Evolutionary conservation across 495 filamentous ascomycete species (phyloP).

Genomic region (Daldinia concentrica): DNA sequence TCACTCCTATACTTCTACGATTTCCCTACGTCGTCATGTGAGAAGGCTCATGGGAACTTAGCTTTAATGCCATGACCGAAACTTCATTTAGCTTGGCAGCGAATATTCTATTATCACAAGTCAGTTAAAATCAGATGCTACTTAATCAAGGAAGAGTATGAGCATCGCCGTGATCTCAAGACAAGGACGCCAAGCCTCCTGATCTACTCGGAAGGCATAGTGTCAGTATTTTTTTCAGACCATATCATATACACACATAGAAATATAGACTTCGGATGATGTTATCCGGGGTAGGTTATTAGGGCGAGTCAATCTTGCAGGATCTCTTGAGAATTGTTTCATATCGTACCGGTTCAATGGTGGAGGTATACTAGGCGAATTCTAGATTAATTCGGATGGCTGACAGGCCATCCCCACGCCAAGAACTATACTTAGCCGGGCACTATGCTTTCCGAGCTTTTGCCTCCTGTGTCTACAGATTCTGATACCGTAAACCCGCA

Average conservation of each 20-base stretch:
- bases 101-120: background rate
- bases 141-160: background rate
- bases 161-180: constrained; percentile 13
- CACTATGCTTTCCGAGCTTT: constrained; percentile 10
- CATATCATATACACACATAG: background rate
- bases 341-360: background rate
- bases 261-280: constrained; percentile 25
- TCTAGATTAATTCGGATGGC: constrained; percentile 4
- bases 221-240: constrained; percentile 10
- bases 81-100: constrained; percentile 24
- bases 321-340: constrained; percentile 27
- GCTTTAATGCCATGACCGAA: constrained; percentile 21
- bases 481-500: constrained; percentile 38
- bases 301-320: constrained; percentile 27
- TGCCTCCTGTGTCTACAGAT: constrained; percentile 4
- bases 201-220: constrained; percentile 42
- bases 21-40: background rate
- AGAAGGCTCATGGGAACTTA: background rate
- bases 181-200: constrained; percentile 40
- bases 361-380: background rate
- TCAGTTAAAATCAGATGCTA: constrained; percentile 2
- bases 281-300: constrained; percentile 16
- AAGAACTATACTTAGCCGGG: constrained; percentile 21
- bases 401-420: constrained; percentile 14
- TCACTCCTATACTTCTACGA: background rate